A percentile compares a stretch with the other conserved stretches of the same genome.
Conservation (phyloP, 805 yeast genomes). For the Cyberlindnera samutprakarnensis region DNA sequence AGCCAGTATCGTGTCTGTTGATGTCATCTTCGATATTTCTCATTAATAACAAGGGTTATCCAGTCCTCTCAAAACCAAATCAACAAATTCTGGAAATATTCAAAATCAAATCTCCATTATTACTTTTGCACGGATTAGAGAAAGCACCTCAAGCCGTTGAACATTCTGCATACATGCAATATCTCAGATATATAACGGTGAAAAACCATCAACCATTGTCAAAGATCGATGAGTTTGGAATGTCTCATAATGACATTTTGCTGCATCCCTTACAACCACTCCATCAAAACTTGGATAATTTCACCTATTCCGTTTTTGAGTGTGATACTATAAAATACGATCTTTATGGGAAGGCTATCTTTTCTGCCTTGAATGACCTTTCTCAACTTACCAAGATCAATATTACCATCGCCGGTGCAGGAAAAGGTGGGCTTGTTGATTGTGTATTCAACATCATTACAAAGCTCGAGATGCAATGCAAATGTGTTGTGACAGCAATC, state of each 20-base stretch:
- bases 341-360: conserved; percentile 34
- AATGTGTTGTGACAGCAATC: conserved; percentile 43
- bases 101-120: conserved; percentile 32
- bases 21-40: conserved; percentile 50
- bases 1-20: conserved; percentile 53
- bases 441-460: conserved; percentile 36
- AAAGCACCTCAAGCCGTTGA: conserved; percentile 28
- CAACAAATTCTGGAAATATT: conserved; percentile 42
- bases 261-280: conserved; percentile 70
- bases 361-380: conserved; percentile 20
- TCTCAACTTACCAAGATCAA: conserved; percentile 19
- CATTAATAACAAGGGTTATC: conserved; percentile 52
- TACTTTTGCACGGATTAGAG: conserved; percentile 49
- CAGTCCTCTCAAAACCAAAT: conserved; percentile 53
- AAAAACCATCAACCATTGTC: conserved; percentile 25
- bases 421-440: conserved; percentile 76
- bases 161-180: conserved; percentile 32
- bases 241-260: conserved; percentile 21
- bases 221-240: conserved; percentile 26
- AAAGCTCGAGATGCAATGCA: conserved; percentile 19
- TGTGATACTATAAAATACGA: conserved; percentile 62
- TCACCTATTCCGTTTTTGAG: conserved; percentile 65
- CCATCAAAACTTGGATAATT: conserved; percentile 43
- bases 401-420: conserved; percentile 76
- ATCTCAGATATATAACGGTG: conserved; percentile 32